Base-by-base conservation (phyloP, 2,329 filamentous ascomycete genomes). In the Monilinia fructigena region DNA sequence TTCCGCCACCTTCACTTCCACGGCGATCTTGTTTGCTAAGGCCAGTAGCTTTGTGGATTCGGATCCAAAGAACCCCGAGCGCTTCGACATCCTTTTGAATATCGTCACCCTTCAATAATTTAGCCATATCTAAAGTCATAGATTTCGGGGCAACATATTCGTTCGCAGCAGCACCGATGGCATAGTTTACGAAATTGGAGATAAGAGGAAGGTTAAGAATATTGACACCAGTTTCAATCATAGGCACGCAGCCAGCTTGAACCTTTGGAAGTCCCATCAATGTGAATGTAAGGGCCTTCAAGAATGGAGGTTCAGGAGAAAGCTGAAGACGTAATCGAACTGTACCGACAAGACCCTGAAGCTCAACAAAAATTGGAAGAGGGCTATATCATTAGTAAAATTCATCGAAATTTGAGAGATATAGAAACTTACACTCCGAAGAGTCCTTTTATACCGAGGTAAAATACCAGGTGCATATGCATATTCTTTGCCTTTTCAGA, bases 401-500 rank as follows among this genome's bases (percentile, higher is more conserved):
- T 35, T 42, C 38, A 14, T 14, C 38, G 4, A 6, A 14, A 1
- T 10, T 2, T 65, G 40, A 3, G 35, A 23, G 20, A 10, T 16
- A 53, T 16, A 5, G 8, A 64, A n/a, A 56, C 65, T 31, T 68
- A 72, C 68, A 73, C 70, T 61, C 73, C 73, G 60, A 75, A 76
- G 16, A 76, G 62, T 53, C 74, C 74, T 56, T 76, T 75, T 7
- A 75, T 68, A 35, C 95, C 95, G 1, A 98, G 84, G 71, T 97
- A 98, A 77, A 99, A 98, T 11, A 97, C 86, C 18, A 98, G 79
- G 74, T 96, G 90, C 92, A 97, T 97, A 74, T 96, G 93, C 92
- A 97, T 97, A 76, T 97, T 98, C 71, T 90, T 86, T 7, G 93
- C 92, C 78, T 93, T 95, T 55, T 91, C 89, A 2, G 91, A 89